phyloP scores from a whole-genome alignment of 2,329 filamentous ascomycete species.

The Tolypocladium ovalisporum region DNA sequence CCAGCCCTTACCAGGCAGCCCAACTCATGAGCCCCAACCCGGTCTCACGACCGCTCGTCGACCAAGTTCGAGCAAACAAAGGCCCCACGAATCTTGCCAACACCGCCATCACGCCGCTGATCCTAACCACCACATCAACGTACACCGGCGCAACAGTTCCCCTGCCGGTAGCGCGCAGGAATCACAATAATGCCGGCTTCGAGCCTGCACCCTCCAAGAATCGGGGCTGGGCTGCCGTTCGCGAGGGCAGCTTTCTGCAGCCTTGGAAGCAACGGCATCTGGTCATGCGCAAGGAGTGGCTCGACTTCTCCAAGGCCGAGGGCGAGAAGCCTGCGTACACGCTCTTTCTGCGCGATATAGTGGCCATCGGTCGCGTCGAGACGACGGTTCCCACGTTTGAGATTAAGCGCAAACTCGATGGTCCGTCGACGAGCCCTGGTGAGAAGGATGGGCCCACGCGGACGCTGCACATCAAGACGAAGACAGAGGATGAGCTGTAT shows the following conservation, averaged over 20 bases:
- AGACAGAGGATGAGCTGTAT: conserved; percentile 92
- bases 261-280: conserved; percentile 87
- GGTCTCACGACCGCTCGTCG: conserved; percentile 78
- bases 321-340: conserved; percentile 80
- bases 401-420: conserved; percentile 67
- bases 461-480: conserved; percentile 84
- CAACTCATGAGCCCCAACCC: conserved; percentile 96
- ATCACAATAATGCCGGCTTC: conserved; percentile 50
- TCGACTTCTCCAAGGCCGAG: conserved; percentile 91
- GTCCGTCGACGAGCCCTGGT: conserved; percentile 57
- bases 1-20: neutral
- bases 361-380: conserved; percentile 83
- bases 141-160: conserved; percentile 64
- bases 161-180: conserved; percentile 54
- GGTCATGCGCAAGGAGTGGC: conserved; percentile 80
- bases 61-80: conserved; percentile 70
- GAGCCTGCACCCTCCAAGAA: conserved; percentile 66
- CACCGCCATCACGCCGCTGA: conserved; percentile 63
- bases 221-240: conserved; percentile 73
- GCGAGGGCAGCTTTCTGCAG: conserved; percentile 82
- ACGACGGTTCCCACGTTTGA: conserved; percentile 88
- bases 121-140: conserved; percentile 52
- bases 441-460: conserved; percentile 73
- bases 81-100: conserved; percentile 72
- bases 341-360: conserved; percentile 75